Conservation (phyloP, 2,329 filamentous ascomycete genomes). For the Tolypocladium tundrense region DNA sequence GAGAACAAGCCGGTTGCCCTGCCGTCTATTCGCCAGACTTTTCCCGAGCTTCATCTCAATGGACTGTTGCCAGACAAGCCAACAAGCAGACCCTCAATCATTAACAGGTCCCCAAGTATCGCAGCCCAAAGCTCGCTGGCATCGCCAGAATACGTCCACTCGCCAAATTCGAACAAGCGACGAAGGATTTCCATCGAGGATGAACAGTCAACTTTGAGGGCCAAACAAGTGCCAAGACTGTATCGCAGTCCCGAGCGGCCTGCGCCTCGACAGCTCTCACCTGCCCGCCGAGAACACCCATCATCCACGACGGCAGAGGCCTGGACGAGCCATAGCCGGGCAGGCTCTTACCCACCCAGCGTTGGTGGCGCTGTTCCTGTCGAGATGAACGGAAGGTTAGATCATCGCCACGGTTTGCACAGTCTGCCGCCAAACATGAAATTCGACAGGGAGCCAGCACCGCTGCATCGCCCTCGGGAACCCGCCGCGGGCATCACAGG, state of each 20-base stretch:
- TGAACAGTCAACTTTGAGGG: conserved; percentile 26
- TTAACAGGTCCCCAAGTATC: not conserved
- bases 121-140: conserved; percentile 10
- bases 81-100: not conserved
- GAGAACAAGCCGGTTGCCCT: conserved; percentile 33
- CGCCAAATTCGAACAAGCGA: conserved; percentile 37
- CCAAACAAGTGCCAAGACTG: conserved; percentile 35
- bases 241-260: conserved; percentile 27
- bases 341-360: not conserved
- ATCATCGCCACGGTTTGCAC: conserved; percentile 27
- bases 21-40: conserved; percentile 37
- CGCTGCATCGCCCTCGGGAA: conserved; percentile 20
- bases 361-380: conserved; percentile 13
- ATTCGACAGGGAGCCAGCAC: conserved; percentile 23
- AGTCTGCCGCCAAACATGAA: conserved; percentile 27
- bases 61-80: not conserved
- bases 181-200: conserved; percentile 33
- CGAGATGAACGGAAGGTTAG: conserved; percentile 24
- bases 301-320: conserved; percentile 16
- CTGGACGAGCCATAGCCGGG: conserved; percentile 19
- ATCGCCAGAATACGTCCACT: conserved; percentile 39
- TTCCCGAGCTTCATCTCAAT: conserved; percentile 33
- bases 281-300: conserved; percentile 18
- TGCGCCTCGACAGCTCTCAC: conserved; percentile 24
- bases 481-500: conserved; percentile 7